These are phyloP conservation scores for Corymbia maculata DNA, from an alignment of 345 rosid genomes.

Conservation along the genomic window DNA sequence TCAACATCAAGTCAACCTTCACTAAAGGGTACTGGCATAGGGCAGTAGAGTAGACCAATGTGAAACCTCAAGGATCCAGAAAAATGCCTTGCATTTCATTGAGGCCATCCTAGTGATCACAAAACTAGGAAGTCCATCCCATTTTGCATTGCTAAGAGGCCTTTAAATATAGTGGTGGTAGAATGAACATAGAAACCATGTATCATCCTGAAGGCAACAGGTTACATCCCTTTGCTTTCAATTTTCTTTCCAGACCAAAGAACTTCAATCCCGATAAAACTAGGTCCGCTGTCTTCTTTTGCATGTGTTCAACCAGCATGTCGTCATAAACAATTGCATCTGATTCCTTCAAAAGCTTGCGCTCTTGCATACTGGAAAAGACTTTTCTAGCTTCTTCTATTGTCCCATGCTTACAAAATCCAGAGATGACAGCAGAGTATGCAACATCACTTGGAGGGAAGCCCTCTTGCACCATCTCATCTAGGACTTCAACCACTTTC, in stretches of 20 bases:
- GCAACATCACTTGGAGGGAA: conserved; percentile 39
- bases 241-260: conserved; percentile 81
- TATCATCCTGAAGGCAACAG: background rate
- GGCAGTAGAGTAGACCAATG: background rate
- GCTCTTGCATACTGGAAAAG: conserved; percentile 40
- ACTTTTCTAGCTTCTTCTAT: conserved; percentile 70
- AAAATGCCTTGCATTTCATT: background rate
- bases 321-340: conserved; percentile 68
- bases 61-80: background rate
- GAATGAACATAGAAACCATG: background rate
- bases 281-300: conserved; percentile 81
- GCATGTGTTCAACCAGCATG: conserved; percentile 62
- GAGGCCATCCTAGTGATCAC: background rate
- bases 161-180: background rate
- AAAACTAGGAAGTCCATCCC: background rate
- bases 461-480: conserved; percentile 75
- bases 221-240: conserved; percentile 63
- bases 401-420: conserved; percentile 74
- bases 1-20: background rate
- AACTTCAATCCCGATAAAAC: conserved; percentile 65
- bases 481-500: conserved; percentile 56
- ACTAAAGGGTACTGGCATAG: background rate
- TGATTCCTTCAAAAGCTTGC: conserved; percentile 52
- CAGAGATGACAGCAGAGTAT: conserved; percentile 58
- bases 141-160: background rate